Evolutionary conservation across 1,139 yeast species (phyloP).

Genomic region (Yamadazyma epiphylla): DNA sequence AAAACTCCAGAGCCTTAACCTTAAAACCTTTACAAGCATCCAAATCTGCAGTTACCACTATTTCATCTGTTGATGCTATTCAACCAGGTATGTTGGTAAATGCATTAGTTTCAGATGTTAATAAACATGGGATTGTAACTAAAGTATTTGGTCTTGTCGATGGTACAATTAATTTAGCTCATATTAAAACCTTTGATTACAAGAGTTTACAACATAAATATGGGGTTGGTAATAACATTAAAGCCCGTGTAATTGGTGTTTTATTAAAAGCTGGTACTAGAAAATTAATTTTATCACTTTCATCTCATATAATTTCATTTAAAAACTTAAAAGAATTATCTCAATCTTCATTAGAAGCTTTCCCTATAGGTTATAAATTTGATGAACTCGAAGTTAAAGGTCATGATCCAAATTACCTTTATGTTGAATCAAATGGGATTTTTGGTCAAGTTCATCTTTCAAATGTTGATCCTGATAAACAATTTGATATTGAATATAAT

Average conservation of each 20-base stretch:
- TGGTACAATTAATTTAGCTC: conserved; percentile 68
- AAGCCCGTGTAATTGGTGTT: conserved; percentile 68
- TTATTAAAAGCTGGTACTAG: conserved; percentile 54
- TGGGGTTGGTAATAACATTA: conserved; percentile 61
- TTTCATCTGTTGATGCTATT: conserved; percentile 71
- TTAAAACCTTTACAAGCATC: conserved; percentile 40
- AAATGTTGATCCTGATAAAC: conserved; percentile 52
- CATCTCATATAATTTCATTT: conserved; percentile 50
- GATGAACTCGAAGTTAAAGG: conserved; percentile 59
- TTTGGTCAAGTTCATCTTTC: conserved; percentile 73
- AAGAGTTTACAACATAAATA: conserved; percentile 57
- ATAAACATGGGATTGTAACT: conserved; percentile 57
- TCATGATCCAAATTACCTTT: conserved; percentile 52
- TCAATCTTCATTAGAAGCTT: conserved; percentile 52
- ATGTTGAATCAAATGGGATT: conserved; percentile 55
- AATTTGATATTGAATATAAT: conserved; percentile 49
- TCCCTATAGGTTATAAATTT: conserved; percentile 73
- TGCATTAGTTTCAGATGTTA: conserved; percentile 60
- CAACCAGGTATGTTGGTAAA: conserved; percentile 83
- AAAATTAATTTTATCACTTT: conserved; percentile 59
- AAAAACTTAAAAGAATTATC: conserved; percentile 10
- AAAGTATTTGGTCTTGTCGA: conserved; percentile 73
- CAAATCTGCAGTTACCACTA: conserved; percentile 48
- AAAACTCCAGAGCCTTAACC: conserved; percentile 59
- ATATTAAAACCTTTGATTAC: conserved; percentile 47